Conservation (phyloP, 768 basidiomycete genomes). For the Xerocomus brunneocitrinus region DNA sequence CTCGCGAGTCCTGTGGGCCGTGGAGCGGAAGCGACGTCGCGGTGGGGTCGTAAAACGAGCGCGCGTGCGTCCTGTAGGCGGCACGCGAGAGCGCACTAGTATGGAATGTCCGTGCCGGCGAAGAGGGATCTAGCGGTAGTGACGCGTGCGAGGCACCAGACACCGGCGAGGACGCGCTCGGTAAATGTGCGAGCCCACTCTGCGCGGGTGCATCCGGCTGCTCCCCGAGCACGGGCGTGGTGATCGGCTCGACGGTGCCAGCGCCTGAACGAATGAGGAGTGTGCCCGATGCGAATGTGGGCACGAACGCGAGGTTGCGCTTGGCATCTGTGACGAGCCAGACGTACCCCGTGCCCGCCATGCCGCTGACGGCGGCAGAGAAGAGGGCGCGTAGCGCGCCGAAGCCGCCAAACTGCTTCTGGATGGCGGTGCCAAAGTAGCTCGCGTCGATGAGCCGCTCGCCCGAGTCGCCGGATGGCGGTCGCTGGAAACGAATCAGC, state of each 20-base stretch:
- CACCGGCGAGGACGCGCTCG: conserved; percentile 28
- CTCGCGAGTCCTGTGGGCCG: conserved; percentile 17
- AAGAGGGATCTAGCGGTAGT: no score
- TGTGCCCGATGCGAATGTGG: conserved; percentile 88
- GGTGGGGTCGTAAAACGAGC: conserved; percentile 28
- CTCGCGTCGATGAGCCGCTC: conserved; percentile 19
- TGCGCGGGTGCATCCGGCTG: neutral
- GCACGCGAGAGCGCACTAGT: conserved; percentile 11
- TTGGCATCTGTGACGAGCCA: conserved; percentile 78
- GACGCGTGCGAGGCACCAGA: no score
- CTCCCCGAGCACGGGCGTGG: conserved; percentile 30
- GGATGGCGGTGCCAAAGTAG: conserved; percentile 19
- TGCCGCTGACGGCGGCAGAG: conserved; percentile 70
- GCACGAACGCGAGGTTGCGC: conserved; percentile 65
- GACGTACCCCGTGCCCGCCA: conserved; percentile 76
- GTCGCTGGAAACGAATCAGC: conserved; percentile 25
- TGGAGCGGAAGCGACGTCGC: neutral
- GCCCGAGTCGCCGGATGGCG: conserved; percentile 25
- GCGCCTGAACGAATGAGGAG: conserved; percentile 66
- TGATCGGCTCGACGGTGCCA: conserved; percentile 29
- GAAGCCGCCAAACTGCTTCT: conserved; percentile 55
- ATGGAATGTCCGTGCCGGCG: conserved; percentile 6
- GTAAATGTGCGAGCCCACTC: conserved; percentile 19
- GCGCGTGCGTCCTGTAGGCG: conserved; percentile 11
- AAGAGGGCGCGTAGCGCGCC: conserved; percentile 69